Evolutionary conservation across 1,284 basidiomycete species (phyloP), one percentile per base, ranked within the genome.

Genomic region (Ustilago crameri): DNA sequence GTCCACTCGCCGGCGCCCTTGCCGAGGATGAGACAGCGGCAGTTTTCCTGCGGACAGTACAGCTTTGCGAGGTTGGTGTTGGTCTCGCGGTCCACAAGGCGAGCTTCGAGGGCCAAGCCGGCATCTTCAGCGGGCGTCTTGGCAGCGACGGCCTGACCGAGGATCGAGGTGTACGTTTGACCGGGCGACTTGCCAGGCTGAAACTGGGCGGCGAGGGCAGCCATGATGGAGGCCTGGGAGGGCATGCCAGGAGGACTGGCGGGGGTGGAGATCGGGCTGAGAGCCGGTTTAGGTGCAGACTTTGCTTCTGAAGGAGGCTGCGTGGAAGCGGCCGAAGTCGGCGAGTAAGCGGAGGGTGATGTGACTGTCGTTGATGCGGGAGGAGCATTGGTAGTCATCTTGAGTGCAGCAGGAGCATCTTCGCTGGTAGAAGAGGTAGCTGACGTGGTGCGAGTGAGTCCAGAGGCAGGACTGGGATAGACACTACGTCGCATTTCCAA

Each of bases 51-150:
- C 17, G 81, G 81, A 46, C 81, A 82, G 47, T 72, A 80, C 22
- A 82, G 70, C 22, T 72, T 74, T 3, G 75, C 74, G 12, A 78
- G 45, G 53, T 82, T 82, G 26, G 71, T 68, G 8, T 56, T 62
- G 22, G 47, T 55, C 37, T 73, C 59, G 24, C 75, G 71, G 45
- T 80, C 66, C 15, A 82, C 81, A 7, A 82, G 67, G 26, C 80
- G 75, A 4, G 81, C 78, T 48, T 78, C 79, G 18, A 82, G 75
- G 3, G 81, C 80, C 51, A 71, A 38, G 3, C 69, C 71, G 3
- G 80, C 71, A 46, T 82, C 78, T 51, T 82, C 81, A 20, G 76
- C 64, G 12, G 78, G 59, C 4, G 81, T 82, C 58, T 82, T 82
- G 43, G 73, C 78, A 7, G 81, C 80, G 4, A 82, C 64, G 18